A percentile compares a stretch with the other conserved stretches of the same genome.
phyloP scores from a whole-genome alignment of 306 rosid genomes.

The Arachis stenosperma region DNA sequence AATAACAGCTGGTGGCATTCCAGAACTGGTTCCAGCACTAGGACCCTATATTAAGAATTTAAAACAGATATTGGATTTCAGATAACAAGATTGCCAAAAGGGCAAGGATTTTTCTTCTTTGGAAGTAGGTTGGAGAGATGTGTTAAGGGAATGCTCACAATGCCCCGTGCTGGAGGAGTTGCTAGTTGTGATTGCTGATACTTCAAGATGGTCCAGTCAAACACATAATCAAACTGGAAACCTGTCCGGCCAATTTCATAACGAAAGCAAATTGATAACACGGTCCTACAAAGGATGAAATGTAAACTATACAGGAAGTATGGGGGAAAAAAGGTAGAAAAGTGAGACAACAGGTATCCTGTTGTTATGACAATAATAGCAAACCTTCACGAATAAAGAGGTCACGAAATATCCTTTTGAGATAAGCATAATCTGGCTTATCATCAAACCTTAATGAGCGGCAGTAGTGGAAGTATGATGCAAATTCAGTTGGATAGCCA shows the following conservation, averaged over 20 bases:
- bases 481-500: slow-evolving; percentile 95
- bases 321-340: neutral
- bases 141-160: slow-evolving; percentile 46
- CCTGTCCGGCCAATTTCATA: slow-evolving; percentile 53
- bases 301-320: slow-evolving; percentile 13
- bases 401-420: slow-evolving; percentile 94
- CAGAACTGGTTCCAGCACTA: slow-evolving; percentile 86
- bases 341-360: slow-evolving; percentile 7
- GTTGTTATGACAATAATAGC: slow-evolving; percentile 18
- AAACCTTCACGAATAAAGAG: slow-evolving; percentile 95
- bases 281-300: slow-evolving; percentile 12
- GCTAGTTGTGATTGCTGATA: slow-evolving; percentile 92
- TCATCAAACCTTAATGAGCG: slow-evolving; percentile 94
- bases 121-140: neutral
- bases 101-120: neutral
- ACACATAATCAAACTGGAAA: slow-evolving; percentile 94
- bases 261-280: slow-evolving; percentile 17
- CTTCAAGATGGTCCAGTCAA: slow-evolving; percentile 98
- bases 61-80: slow-evolving; percentile 22
- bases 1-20: slow-evolving; percentile 64
- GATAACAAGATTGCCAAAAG: slow-evolving; percentile 13
- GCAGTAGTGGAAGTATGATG: slow-evolving; percentile 95
- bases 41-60: slow-evolving; percentile 53
- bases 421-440: slow-evolving; percentile 94
- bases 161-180: slow-evolving; percentile 77